A percentile compares a stretch with the other conserved stretches of the same genome.
These are phyloP conservation scores for Trichoderma hamatum DNA, from an alignment of 2,329 filamentous ascomycete species.

Conservation along the genomic window DNA sequence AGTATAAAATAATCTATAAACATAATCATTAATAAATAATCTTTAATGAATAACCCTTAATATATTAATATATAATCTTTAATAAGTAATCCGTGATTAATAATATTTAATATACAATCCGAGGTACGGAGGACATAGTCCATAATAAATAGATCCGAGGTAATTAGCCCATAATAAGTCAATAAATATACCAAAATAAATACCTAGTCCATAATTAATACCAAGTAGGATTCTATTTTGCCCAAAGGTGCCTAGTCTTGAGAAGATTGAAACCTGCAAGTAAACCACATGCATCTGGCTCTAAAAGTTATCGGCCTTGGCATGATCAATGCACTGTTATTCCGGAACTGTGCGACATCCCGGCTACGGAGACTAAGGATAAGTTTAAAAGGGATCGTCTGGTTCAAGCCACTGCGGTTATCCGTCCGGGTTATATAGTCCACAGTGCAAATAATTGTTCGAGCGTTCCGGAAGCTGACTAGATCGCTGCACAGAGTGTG, in stretches of 20 bases:
- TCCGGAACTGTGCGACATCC: not conserved
- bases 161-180: no score
- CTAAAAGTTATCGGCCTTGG: not conserved
- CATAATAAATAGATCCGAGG: no score
- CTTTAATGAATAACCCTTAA: no score
- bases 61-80: no score
- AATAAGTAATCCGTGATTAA: no score
- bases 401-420: not conserved
- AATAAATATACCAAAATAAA: no score
- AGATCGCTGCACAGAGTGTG: not conserved
- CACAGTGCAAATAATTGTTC: not conserved
- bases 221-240: not conserved
- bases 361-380: not conserved
- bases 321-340: not conserved
- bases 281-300: not conserved
- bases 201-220: no score
- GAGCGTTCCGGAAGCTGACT: not conserved
- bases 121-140: no score
- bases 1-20: no score
- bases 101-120: no score
- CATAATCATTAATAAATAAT: no score
- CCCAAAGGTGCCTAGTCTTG: no score
- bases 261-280: not conserved
- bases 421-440: not conserved
- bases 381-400: not conserved